Evolutionary conservation across 225 moss, liverwort and hornwort genomes (phyloP), one percentile per base, ranked within the genome.

Genomic region (Lunularia cruciata): DNA sequence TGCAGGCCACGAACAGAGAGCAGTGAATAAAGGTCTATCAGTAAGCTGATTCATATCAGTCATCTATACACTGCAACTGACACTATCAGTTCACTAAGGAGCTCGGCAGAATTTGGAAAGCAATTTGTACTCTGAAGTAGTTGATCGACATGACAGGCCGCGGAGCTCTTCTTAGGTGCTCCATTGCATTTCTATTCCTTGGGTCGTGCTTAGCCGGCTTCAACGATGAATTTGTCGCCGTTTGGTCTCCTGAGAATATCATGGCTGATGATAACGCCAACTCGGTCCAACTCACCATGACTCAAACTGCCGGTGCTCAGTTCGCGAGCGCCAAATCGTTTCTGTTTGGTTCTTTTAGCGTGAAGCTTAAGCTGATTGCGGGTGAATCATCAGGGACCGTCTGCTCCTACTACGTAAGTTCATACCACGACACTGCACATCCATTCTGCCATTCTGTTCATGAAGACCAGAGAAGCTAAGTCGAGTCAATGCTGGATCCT

Each of bases 361-460:
- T 46, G 27, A 32, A 34, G 5, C 25, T 58, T 11, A 70, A 59
- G 46, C 33, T 70, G 15, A 36, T 70, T 14, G 47, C 58, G 6
- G 30, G 32, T 31, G 20, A 70, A 40, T 70, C 70, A 9, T 57
- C 70, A 28, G 70, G 57, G 18, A 70, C 46, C 27, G 57, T 59
- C 16, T 28, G 40, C 43, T 16, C 70, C 28, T 57, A 45, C 25
- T 70, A 55, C 20, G 70, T 70, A 70, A 57, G 70, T 49, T 13
- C 13, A 6, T 40, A 43, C 16, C 43, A 43, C 43, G 2, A n/a
- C 16, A 43, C 43, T 16, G 16, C 11, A 2, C 43, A 43, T 1
- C 12, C 16, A 43, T 16, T 11, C 2, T 43, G 43, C 11, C 16
- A 11, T 43, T 16, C 11, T 43, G 1, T 2, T 43, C 11, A 10